These are phyloP conservation scores for Aspergillus quadrilineatus DNA, from an alignment of 2,329 filamentous ascomycete genomes.

Conservation along the genomic window DNA sequence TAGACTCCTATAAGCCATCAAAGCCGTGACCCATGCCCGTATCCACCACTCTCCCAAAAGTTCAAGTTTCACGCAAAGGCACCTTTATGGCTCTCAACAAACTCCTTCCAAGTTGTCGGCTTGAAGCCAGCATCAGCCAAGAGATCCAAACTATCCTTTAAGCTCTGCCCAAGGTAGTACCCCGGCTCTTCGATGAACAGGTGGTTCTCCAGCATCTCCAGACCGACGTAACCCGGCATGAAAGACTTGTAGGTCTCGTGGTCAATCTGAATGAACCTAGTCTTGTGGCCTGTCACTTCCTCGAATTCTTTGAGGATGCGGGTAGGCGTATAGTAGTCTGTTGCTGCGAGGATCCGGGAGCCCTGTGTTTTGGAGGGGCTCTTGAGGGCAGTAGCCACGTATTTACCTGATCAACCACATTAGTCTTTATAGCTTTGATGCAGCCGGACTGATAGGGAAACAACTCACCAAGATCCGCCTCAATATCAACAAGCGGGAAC, in stretches of 20 bases:
- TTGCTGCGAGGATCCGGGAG: conserved; percentile 47
- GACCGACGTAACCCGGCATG: conserved; percentile 23
- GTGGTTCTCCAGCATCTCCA: conserved; percentile 57
- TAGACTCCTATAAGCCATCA: no score
- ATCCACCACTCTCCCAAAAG: no score
- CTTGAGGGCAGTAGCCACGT: conserved; percentile 33
- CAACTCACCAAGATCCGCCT: conserved; percentile 18
- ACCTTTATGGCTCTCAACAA: conserved; percentile 7
- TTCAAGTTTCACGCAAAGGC: neutral
- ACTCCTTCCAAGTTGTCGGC: conserved; percentile 14
- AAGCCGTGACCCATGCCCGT: no score
- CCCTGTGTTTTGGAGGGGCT: conserved; percentile 47
- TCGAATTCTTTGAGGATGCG: conserved; percentile 43
- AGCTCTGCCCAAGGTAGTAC: conserved; percentile 43
- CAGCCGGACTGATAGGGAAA: neutral
- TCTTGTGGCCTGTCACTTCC: conserved; percentile 42
- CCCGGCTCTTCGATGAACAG: conserved; percentile 52
- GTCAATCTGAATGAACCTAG: conserved; percentile 24
- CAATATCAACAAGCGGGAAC: conserved; percentile 48
- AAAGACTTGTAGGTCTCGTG: conserved; percentile 27
- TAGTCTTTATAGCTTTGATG: no score
- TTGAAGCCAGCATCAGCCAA: conserved; percentile 8
- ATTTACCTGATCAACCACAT: conserved; percentile 14
- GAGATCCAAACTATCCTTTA: conserved; percentile 3
- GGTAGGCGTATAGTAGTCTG: conserved; percentile 39